A percentile compares a stretch with the other conserved stretches of the same genome.
Conservation (phyloP, 495 filamentous ascomycete species). For the Lasiosphaeris hirsuta region DNA sequence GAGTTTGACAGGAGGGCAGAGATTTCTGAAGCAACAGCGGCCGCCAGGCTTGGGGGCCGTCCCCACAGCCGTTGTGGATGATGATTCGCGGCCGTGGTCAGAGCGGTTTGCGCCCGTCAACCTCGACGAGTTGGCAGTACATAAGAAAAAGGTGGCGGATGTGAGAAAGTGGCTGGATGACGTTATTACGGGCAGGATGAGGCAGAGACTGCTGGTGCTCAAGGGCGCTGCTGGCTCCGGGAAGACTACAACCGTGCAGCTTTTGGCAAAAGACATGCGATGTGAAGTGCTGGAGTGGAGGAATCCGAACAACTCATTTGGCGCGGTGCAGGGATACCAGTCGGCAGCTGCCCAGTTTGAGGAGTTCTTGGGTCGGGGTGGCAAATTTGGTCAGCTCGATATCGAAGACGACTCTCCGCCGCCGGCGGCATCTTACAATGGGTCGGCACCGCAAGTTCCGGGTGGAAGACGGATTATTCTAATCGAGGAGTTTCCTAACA, state of each 20-base stretch:
- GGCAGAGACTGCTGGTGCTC: slow-evolving; percentile 72
- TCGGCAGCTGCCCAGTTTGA: slow-evolving; percentile 78
- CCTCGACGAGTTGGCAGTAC: slow-evolving; percentile 82
- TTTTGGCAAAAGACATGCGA: slow-evolving; percentile 67
- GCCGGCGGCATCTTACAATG: not conserved
- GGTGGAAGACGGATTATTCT: slow-evolving; percentile 58
- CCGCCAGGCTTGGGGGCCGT: not conserved
- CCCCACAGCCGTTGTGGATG: slow-evolving; percentile 5
- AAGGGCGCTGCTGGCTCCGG: slow-evolving; percentile 91
- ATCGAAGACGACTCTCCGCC: slow-evolving; percentile 42
- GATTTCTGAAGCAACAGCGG: slow-evolving; percentile 35
- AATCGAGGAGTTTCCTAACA: slow-evolving; percentile 92
- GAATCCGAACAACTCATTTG: slow-evolving; percentile 66
- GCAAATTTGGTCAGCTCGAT: slow-evolving; percentile 74
- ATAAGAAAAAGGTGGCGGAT: slow-evolving; percentile 89
- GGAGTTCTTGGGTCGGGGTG: slow-evolving; percentile 78
- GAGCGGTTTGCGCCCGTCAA: slow-evolving; percentile 72
- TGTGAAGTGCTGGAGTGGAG: slow-evolving; percentile 86
- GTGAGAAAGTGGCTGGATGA: slow-evolving; percentile 76
- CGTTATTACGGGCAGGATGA: slow-evolving; percentile 60
- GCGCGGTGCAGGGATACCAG: slow-evolving; percentile 46
- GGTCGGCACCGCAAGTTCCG: slow-evolving; percentile 9
- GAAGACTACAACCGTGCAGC: slow-evolving; percentile 81
- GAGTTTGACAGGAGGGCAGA: slow-evolving; percentile 28
- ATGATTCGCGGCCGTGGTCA: slow-evolving; percentile 71